A percentile compares a stretch with the other conserved stretches of the same genome.
Evolutionary conservation across 2,329 filamentous ascomycete species (phyloP).

Genomic region (Bipolaris sorokiniana): DNA sequence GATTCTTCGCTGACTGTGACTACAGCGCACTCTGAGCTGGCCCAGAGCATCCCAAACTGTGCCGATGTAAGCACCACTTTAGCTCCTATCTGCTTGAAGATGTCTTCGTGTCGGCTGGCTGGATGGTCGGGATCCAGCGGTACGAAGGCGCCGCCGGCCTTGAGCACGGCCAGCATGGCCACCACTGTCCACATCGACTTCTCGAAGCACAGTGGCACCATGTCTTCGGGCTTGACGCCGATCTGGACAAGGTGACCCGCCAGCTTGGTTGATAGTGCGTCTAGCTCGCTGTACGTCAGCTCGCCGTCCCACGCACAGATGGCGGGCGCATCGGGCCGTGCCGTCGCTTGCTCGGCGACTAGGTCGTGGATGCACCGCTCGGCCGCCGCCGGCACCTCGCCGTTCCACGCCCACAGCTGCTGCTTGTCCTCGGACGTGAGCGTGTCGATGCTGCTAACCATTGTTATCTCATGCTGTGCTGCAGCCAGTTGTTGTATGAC

Average conservation of each 20-base stretch:
- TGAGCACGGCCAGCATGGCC: slow-evolving; percentile 51
- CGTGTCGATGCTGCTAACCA: background rate
- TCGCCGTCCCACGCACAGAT: slow-evolving; percentile 22
- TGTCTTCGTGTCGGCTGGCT: slow-evolving; percentile 35
- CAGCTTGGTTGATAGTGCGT: slow-evolving; percentile 8
- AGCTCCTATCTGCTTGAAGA: slow-evolving; percentile 25
- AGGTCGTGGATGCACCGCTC: slow-evolving; percentile 10
- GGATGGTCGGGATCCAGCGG: slow-evolving; percentile 18
- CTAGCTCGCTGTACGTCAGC: slow-evolving; percentile 24
- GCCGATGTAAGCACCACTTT: background rate
- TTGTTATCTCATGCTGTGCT: background rate
- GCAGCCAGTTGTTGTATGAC: slow-evolving; percentile 19
- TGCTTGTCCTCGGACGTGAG: background rate
- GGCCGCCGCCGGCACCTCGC: background rate
- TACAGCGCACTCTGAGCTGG: background rate
- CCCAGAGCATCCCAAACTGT: background rate
- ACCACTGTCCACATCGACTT: slow-evolving; percentile 33
- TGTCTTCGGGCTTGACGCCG: slow-evolving; percentile 13
- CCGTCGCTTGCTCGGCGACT: background rate
- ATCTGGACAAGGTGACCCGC: slow-evolving; percentile 14
- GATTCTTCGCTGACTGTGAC: no score
- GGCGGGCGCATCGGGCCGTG: slow-evolving; percentile 15
- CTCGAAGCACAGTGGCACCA: slow-evolving; percentile 21
- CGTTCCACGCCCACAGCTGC: background rate
- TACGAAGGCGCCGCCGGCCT: slow-evolving; percentile 52